These are phyloP conservation scores for Datisca glomerata DNA, from an alignment of 306 rosid genomes.

Conservation along the genomic window DNA sequence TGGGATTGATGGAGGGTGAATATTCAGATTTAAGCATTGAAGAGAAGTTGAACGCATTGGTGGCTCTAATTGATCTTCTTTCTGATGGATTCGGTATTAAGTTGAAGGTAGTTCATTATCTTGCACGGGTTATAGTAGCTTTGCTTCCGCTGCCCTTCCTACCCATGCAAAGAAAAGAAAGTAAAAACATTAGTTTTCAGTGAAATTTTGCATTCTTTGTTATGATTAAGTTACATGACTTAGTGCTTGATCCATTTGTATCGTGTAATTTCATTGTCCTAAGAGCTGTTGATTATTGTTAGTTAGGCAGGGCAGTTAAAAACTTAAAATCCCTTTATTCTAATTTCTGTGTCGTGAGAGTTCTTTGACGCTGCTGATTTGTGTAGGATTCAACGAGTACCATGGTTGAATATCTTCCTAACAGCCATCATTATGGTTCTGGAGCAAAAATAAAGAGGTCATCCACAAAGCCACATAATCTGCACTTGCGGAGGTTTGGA, in stretches of 20 bases:
- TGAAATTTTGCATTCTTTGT: no score
- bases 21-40: slow-evolving; percentile 80
- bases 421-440: slow-evolving; percentile 44
- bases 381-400: slow-evolving; percentile 38
- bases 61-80: slow-evolving; percentile 79
- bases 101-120: slow-evolving; percentile 47
- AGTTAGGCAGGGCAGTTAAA: no score
- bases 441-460: slow-evolving; percentile 91
- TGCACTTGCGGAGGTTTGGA: slow-evolving; percentile 24
- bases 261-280: no score
- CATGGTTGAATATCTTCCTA: slow-evolving; percentile 37
- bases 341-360: no score
- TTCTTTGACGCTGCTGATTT: slow-evolving; percentile 3
- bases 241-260: no score
- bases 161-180: no score
- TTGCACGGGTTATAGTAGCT: not conserved
- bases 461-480: slow-evolving; percentile 24
- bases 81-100: slow-evolving; percentile 64
- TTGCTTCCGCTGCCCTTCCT: no score
- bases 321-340: no score
- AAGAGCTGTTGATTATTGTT: no score
- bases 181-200: no score
- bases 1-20: slow-evolving; percentile 90
- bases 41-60: slow-evolving; percentile 76
- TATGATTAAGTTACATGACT: no score